These are phyloP conservation scores for Populus nigra DNA, from an alignment of 345 rosid species.

Conservation along the genomic window DNA sequence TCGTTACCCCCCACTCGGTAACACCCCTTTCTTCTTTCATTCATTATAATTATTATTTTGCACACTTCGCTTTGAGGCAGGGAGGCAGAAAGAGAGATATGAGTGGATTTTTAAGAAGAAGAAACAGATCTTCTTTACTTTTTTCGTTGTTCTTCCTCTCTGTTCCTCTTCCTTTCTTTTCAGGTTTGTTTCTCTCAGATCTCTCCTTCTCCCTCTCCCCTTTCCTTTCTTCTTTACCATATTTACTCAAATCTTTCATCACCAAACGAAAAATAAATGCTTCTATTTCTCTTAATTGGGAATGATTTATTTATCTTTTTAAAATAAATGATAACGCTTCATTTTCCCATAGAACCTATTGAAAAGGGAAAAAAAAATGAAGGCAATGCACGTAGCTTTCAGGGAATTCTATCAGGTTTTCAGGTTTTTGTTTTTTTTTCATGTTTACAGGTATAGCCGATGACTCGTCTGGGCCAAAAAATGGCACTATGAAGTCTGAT, in stretches of 20 bases:
- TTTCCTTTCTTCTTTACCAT: not conserved
- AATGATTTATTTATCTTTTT: not conserved
- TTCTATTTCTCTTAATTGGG: not conserved
- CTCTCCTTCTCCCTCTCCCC: constrained; percentile 8
- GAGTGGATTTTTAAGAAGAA: constrained; percentile 31
- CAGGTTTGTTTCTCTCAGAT: constrained; percentile 54
- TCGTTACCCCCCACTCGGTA: no score
- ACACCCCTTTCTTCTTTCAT: no score
- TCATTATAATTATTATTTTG: no score
- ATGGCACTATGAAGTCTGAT: constrained; percentile 30
- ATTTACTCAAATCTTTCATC: not conserved
- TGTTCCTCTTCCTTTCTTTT: constrained; percentile 42
- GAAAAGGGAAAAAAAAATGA: not conserved
- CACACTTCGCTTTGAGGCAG: not conserved
- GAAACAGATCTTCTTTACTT: constrained; percentile 17
- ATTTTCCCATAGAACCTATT: not conserved
- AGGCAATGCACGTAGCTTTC: no score
- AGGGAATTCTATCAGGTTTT: no score
- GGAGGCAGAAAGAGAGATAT: constrained; percentile 20
- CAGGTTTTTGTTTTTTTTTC: not conserved
- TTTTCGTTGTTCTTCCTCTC: constrained; percentile 38
- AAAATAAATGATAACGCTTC: not conserved
- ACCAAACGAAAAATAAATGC: not conserved
- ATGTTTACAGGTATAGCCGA: constrained; percentile 47
- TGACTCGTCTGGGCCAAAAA: constrained; percentile 44